These are phyloP conservation scores for Cryphonectria naterciae DNA, from an alignment of 2,329 filamentous ascomycete species.

Conservation along the genomic window DNA sequence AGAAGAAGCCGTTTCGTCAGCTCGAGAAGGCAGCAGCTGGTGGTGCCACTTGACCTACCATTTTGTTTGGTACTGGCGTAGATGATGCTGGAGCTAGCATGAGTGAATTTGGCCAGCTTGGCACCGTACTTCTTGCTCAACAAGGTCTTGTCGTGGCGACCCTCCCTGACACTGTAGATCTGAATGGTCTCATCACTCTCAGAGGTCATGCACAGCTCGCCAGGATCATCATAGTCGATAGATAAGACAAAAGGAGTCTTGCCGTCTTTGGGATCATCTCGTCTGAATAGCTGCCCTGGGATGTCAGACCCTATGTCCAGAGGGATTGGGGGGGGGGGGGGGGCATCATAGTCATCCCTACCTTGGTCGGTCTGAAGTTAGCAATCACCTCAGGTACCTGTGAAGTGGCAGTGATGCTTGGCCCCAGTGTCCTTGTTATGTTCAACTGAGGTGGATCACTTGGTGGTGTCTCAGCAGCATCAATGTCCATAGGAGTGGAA, in stretches of 20 bases:
- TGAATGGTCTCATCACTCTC: constrained; percentile 95
- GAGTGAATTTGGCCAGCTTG: constrained; percentile 91
- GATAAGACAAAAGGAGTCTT: constrained; percentile 72
- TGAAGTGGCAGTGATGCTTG: constrained; percentile 53
- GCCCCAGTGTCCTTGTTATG: constrained; percentile 52
- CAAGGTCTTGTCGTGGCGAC: constrained; percentile 84
- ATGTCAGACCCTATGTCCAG: neutral
- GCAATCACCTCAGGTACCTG: constrained; percentile 79
- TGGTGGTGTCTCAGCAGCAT: constrained; percentile 47
- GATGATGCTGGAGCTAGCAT: constrained; percentile 86
- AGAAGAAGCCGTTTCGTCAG: constrained; percentile 1
- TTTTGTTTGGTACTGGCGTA: constrained; percentile 97
- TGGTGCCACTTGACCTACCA: constrained; percentile 52
- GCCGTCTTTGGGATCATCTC: constrained; percentile 58
- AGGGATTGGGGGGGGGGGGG: neutral
- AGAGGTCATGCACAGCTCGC: constrained; percentile 87
- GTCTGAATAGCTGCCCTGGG: constrained; percentile 57
- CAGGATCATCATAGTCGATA: constrained; percentile 94
- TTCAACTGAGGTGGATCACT: constrained; percentile 49
- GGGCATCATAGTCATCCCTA: constrained; percentile 43
- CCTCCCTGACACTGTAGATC: constrained; percentile 91
- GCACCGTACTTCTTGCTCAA: constrained; percentile 97
- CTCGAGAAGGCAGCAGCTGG: neutral
- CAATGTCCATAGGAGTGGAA: constrained; percentile 62
- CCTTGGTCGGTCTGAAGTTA: constrained; percentile 79